Evolutionary conservation across 2,329 filamentous ascomycete species (phyloP).

Genomic region (Alternaria incomplexa): DNA sequence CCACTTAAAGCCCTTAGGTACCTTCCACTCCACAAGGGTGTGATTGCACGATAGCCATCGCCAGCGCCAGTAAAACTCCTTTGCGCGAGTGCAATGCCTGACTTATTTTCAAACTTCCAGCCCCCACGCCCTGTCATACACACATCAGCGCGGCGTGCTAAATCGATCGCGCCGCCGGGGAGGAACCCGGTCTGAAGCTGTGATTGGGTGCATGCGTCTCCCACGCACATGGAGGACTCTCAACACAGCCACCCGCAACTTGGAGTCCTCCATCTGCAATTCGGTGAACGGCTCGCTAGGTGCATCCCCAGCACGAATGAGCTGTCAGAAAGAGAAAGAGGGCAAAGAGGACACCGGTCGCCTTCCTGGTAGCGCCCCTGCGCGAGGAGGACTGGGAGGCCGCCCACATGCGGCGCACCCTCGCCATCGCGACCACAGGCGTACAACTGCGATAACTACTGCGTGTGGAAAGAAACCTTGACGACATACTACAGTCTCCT

Average conservation of each 20-base stretch:
- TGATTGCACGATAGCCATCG: background rate
- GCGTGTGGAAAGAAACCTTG: background rate
- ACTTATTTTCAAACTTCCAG: background rate
- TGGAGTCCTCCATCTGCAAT: conserved; percentile 9
- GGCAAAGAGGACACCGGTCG: conserved; percentile 5
- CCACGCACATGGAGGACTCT: conserved; percentile 7
- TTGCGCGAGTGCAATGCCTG: background rate
- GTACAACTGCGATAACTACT: conserved; percentile 1
- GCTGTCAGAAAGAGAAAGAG: background rate
- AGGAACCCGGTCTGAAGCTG: background rate
- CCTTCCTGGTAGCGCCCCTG: conserved; percentile 3
- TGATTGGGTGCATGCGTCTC: conserved; percentile 5
- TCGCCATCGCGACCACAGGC: background rate
- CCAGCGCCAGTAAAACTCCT: background rate
- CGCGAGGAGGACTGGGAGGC: conserved; percentile 4
- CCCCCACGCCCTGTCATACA: background rate
- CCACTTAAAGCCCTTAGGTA: background rate
- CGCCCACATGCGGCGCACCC: conserved; percentile 6
- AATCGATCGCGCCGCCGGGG: conserved; percentile 2
- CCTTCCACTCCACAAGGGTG: background rate
- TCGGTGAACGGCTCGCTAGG: conserved; percentile 1
- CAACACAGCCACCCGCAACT: conserved; percentile 9
- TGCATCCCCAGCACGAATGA: conserved; percentile 3
- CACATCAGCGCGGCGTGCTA: conserved; percentile 2
- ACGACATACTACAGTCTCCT: background rate